Evolutionary conservation across 768 basidiomycete genomes (phyloP).

Genomic region (Dioszegia crocea): DNA sequence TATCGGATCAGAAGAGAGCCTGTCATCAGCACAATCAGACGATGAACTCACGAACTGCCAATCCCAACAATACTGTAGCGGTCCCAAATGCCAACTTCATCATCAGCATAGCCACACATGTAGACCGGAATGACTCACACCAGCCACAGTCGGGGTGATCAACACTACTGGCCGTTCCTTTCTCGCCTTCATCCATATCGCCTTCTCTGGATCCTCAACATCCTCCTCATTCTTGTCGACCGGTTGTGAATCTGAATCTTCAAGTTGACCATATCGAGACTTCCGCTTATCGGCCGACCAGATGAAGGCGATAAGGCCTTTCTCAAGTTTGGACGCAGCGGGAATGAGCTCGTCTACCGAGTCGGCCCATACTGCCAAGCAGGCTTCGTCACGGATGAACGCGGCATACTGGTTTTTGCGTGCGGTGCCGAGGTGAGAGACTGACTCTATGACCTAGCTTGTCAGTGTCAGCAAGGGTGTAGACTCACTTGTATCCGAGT

Average conservation of each 20-base stretch:
- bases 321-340: conserved; percentile 56
- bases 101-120: too few species aligned
- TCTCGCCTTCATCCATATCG: neutral
- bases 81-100: conserved; percentile 19
- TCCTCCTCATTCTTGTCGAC: conserved; percentile 19
- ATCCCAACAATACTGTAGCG: conserved; percentile 13
- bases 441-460: conserved; percentile 62
- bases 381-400: conserved; percentile 78
- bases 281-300: conserved; percentile 56
- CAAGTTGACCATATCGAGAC: conserved; percentile 25
- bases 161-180: conserved; percentile 20
- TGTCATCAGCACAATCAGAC: conserved; percentile 50
- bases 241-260: conserved; percentile 25
- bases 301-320: conserved; percentile 73
- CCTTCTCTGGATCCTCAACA: conserved; percentile 13
- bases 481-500: conserved; percentile 84
- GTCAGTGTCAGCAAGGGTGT: neutral
- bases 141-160: conserved; percentile 25
- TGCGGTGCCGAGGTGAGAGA: conserved; percentile 66
- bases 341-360: conserved; percentile 69
- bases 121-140: too few species aligned
- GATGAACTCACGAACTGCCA: conserved; percentile 40
- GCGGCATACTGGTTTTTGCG: conserved; percentile 89
- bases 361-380: conserved; percentile 80
- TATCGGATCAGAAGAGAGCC: conserved; percentile 64